Conservation (phyloP, 768 basidiomycete genomes). For the Lentinula sp. region DNA sequence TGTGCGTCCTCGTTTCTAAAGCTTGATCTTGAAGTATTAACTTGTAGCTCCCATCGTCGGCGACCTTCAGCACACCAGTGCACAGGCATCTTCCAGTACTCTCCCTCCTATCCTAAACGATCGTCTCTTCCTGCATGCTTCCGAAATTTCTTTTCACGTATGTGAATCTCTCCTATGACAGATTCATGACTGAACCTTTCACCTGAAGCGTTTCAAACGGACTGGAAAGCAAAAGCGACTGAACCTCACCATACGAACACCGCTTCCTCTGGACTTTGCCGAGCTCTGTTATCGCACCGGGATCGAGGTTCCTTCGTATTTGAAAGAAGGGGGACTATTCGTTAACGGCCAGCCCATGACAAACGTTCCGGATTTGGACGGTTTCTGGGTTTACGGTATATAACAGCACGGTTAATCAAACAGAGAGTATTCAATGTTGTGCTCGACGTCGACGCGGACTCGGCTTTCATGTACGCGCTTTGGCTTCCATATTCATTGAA, state of each 20-base stretch:
- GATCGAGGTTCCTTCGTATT: conserved; percentile 31
- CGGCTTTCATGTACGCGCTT: too few species aligned
- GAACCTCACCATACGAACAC: conserved; percentile 48
- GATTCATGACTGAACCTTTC: too few species aligned
- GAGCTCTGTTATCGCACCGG: conserved; percentile 39
- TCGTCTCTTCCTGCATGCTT: conserved; percentile 57
- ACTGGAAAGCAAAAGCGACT: conserved; percentile 40
- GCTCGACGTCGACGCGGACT: too few species aligned
- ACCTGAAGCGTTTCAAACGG: conserved; percentile 40
- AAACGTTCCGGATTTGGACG: conserved; percentile 7
- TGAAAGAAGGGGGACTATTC: conserved; percentile 39
- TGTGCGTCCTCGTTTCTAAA: neutral
- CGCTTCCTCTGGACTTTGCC: conserved; percentile 51
- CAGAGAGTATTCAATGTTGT: neutral
- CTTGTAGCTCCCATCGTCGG: conserved; percentile 60
- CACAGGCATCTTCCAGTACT: neutral
- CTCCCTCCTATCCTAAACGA: conserved; percentile 24
- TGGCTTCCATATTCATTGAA: too few species aligned
- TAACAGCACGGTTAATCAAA: neutral
- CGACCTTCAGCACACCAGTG: conserved; percentile 32
- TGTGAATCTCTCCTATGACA: neutral
- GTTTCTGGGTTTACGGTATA: neutral
- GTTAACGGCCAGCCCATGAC: conserved; percentile 34
- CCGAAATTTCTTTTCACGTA: conserved; percentile 50
- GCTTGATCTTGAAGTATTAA: neutral